A percentile compares a stretch with the other conserved stretches of the same genome.
Evolutionary conservation across 1,139 yeast genomes (phyloP).

Genomic region (Kurtzmaniella quercitrusa): DNA sequence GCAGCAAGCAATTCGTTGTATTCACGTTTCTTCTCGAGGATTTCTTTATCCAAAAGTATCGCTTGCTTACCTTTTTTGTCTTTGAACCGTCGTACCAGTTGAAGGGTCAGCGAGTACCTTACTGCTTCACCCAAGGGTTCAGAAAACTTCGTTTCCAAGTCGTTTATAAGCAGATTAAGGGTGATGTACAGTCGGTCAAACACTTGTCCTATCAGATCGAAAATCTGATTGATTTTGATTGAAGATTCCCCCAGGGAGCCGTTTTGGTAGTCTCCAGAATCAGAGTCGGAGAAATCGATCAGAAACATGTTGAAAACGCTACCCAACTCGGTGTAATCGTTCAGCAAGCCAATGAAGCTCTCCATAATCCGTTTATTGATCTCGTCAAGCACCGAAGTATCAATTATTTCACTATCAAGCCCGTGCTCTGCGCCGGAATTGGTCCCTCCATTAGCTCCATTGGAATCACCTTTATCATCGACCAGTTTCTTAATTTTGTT

Average conservation of each 20-base stretch:
- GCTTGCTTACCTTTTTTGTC: constrained; percentile 66
- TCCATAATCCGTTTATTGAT: constrained; percentile 62
- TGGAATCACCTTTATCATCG: constrained; percentile 1
- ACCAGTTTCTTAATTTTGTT: constrained; percentile 21
- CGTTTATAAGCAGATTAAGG: constrained; percentile 63
- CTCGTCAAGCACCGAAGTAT: constrained; percentile 54
- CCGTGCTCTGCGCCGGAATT: constrained; percentile 2
- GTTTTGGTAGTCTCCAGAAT: constrained; percentile 14
- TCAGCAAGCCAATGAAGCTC: constrained; percentile 58
- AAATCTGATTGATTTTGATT: constrained; percentile 34
- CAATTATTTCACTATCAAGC: constrained; percentile 15
- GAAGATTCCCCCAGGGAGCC: constrained; percentile 11
- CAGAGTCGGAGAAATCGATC: constrained; percentile 48
- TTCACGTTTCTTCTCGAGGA: constrained; percentile 43
- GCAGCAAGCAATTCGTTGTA: constrained; percentile 36
- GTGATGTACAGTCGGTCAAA: constrained; percentile 70
- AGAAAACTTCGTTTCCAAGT: constrained; percentile 66
- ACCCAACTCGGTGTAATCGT: constrained; percentile 68
- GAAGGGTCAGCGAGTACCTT: constrained; percentile 65
- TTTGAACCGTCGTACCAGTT: constrained; percentile 66
- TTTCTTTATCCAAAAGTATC: constrained; percentile 51
- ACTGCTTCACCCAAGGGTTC: constrained; percentile 86
- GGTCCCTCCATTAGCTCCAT: not conserved
- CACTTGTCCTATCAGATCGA: constrained; percentile 75
- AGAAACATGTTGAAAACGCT: constrained; percentile 71